These are phyloP conservation scores for Collybiopsis confluens DNA, from an alignment of 768 basidiomycete species.

Conservation along the genomic window DNA sequence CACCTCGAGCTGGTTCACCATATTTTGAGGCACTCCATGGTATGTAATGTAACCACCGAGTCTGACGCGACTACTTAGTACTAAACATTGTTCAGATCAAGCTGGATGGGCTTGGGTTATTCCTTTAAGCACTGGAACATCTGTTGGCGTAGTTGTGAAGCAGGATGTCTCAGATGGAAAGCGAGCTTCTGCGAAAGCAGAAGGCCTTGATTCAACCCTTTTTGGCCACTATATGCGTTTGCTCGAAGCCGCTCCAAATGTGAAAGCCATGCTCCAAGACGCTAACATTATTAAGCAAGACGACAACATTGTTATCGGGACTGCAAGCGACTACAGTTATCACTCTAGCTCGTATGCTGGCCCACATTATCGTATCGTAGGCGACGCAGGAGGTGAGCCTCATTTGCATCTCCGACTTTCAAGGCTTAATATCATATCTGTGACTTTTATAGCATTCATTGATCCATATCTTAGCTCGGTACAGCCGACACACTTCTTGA, in stretches of 20 bases:
- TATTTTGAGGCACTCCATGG: constrained; percentile 57
- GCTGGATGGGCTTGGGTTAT: constrained; percentile 57
- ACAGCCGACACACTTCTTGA: not conserved
- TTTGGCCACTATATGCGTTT: constrained; percentile 40
- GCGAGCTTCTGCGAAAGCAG: constrained; percentile 17
- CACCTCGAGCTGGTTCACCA: constrained; percentile 39
- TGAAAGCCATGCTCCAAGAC: constrained; percentile 25
- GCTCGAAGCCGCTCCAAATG: constrained; percentile 41
- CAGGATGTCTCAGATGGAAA: constrained; percentile 30
- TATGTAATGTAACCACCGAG: constrained; percentile 11
- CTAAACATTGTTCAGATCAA: constrained; percentile 29
- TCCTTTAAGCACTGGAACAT: constrained; percentile 46
- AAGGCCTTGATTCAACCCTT: constrained; percentile 16
- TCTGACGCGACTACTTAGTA: too few species aligned
- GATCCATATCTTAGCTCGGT: constrained; percentile 40
- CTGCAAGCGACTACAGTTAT: constrained; percentile 35
- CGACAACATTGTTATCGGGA: constrained; percentile 12
- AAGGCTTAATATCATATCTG: not conserved
- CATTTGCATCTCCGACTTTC: not conserved
- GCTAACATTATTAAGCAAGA: constrained; percentile 17
- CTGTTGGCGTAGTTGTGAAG: constrained; percentile 48
- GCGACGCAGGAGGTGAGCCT: constrained; percentile 37
- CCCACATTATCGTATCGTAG: constrained; percentile 31
- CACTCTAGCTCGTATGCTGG: constrained; percentile 29
- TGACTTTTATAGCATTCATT: constrained; percentile 32